phyloP scores from a whole-genome alignment of 2,329 filamentous ascomycete genomes.

The Colletotrichum chlorophyti region DNA sequence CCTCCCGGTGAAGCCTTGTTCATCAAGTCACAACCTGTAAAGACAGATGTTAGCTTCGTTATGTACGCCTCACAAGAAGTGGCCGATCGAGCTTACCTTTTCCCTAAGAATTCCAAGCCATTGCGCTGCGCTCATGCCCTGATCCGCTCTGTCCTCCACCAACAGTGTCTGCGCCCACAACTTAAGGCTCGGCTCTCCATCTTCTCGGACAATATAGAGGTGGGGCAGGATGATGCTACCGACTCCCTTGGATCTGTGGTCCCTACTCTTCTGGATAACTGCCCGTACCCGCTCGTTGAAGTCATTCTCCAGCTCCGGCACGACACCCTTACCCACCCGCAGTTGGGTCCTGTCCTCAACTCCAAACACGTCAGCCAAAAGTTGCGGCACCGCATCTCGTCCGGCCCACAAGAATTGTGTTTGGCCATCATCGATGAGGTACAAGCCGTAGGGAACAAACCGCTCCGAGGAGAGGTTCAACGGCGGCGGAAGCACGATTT shows the following conservation, averaged over 20 bases:
- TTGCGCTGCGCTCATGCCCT: conserved; percentile 89
- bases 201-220: conserved; percentile 91
- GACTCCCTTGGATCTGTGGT: conserved; percentile 84
- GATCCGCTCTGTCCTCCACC: conserved; percentile 93
- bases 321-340: conserved; percentile 86
- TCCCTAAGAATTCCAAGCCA: conserved; percentile 92
- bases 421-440: conserved; percentile 96
- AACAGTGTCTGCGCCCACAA: conserved; percentile 96
- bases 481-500: conserved; percentile 85
- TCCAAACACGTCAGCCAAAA: conserved; percentile 90
- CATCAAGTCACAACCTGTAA: conserved; percentile 11
- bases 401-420: conserved; percentile 98
- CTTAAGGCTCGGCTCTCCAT: conserved; percentile 93
- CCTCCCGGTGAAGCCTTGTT: conserved; percentile 16
- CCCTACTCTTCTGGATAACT: conserved; percentile 89
- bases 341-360: conserved; percentile 82
- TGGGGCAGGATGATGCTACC: conserved; percentile 94
- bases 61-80: background rate
- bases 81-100: conserved; percentile 70
- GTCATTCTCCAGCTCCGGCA: conserved; percentile 91
- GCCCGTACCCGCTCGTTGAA: conserved; percentile 94
- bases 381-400: conserved; percentile 87
- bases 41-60: background rate
- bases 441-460: conserved; percentile 87
- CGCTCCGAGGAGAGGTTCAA: conserved; percentile 88